Percentiles rank a stretch among this genome's conserved stretches.
Evolutionary conservation across 169 alveolate species (phyloP).

Genomic region (Cyclospora cayetanensis): DNA sequence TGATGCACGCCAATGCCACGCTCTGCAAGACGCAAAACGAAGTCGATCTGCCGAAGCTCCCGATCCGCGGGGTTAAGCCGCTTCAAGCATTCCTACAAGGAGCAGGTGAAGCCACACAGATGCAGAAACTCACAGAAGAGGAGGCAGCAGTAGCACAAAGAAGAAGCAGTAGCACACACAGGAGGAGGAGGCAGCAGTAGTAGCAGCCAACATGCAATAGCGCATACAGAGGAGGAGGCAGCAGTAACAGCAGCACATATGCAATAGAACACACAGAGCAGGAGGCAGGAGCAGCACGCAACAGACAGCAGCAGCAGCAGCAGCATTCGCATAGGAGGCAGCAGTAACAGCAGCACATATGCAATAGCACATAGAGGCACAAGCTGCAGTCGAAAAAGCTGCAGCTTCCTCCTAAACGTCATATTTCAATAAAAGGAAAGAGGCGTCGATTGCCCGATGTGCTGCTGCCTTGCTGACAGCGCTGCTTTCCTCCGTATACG

Average conservation of each 20-base stretch:
- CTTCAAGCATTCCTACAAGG: constrained; percentile 10
- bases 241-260: no score
- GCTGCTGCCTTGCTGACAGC: neutral
- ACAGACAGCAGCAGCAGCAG: neutral
- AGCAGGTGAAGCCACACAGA: no score
- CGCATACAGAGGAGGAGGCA: no score
- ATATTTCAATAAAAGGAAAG: neutral
- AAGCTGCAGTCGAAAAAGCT: neutral
- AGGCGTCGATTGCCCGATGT: neutral
- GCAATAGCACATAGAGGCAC: neutral
- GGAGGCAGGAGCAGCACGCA: no score
- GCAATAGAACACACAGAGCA: no score
- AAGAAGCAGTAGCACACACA: no score
- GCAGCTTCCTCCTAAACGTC: neutral
- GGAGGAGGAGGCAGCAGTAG: no score
- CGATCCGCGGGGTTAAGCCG: constrained; percentile 59
- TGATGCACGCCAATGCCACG: constrained; percentile 99
- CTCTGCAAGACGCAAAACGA: constrained; percentile 32
- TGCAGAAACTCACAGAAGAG: no score
- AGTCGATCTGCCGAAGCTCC: constrained; percentile 63
- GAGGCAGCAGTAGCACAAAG: no score
- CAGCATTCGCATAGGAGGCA: neutral
- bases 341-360: neutral
- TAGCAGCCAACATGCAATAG: no score
- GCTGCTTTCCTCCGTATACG: neutral